A percentile compares a stretch with the other conserved stretches of the same genome.
phyloP scores from a whole-genome alignment of 1,284 basidiomycete species.

The Puccinia sorghi region DNA sequence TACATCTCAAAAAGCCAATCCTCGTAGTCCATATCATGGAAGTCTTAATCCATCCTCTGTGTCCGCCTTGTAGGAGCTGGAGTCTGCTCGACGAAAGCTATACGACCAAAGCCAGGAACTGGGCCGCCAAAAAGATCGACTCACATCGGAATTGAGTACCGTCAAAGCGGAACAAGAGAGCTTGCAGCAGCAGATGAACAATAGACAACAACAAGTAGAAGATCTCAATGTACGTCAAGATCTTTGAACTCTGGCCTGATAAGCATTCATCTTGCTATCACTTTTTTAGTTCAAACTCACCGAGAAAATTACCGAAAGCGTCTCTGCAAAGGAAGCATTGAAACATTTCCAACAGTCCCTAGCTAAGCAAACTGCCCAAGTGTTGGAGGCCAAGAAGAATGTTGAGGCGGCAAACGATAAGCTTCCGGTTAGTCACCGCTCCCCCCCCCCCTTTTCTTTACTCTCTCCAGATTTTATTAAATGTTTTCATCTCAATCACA shows the following conservation, averaged over 20 bases:
- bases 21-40: no score
- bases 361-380: no score
- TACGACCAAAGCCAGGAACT: slow-evolving; percentile 24
- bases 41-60: no score
- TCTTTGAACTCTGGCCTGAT: no score
- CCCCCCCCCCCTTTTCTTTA: no score
- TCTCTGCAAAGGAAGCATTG: background rate
- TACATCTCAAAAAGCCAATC: no score
- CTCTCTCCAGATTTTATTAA: no score
- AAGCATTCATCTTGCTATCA: background rate
- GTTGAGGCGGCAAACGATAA: background rate
- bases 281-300: slow-evolving; percentile 16
- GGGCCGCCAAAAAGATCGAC: background rate
- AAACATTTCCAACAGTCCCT: slow-evolving; percentile 19
- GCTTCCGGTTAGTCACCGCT: no score
- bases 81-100: slow-evolving; percentile 10
- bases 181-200: slow-evolving; percentile 5
- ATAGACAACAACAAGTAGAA: slow-evolving; percentile 17
- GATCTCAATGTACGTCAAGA: slow-evolving; percentile 7
- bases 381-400: slow-evolving; percentile 2
- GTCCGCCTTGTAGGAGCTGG: no score
- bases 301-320: slow-evolving; percentile 2
- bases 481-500: no score
- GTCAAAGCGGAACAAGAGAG: slow-evolving; percentile 23
- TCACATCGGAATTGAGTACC: background rate